phyloP scores from a whole-genome alignment of 345 rosid species.

The Luvunga scandens region DNA sequence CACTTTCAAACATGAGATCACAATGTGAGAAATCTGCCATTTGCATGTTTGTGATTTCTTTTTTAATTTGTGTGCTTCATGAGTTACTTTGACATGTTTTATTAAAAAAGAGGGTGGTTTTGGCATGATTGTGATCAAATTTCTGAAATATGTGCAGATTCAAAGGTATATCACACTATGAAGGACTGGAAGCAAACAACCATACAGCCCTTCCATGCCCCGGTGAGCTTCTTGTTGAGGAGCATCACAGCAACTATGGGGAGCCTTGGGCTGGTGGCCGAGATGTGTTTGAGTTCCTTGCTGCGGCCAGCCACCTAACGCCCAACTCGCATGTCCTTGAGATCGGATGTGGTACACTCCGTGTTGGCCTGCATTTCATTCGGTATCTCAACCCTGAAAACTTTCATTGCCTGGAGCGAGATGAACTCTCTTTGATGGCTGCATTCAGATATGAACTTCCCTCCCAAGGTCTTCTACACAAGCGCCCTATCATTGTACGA shows the following conservation, averaged over 20 bases:
- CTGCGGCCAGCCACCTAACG: constrained; percentile 47
- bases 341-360: constrained; percentile 94
- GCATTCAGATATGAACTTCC: constrained; percentile 95
- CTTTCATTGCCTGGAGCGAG: constrained; percentile 89
- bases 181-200: constrained; percentile 50
- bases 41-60: background rate
- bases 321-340: constrained; percentile 70
- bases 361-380: constrained; percentile 93
- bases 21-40: background rate
- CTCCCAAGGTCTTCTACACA: constrained; percentile 80
- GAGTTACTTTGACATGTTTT: background rate
- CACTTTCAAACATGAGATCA: background rate
- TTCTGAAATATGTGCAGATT: constrained; percentile 39
- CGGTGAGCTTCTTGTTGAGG: constrained; percentile 86
- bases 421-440: constrained; percentile 95
- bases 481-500: constrained; percentile 74
- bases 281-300: constrained; percentile 90
- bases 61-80: background rate
- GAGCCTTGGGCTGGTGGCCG: constrained; percentile 99
- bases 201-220: constrained; percentile 85
- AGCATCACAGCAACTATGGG: constrained; percentile 95
- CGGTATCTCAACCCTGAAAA: constrained; percentile 59
- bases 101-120: background rate
- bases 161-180: constrained; percentile 88
- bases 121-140: background rate